These are phyloP conservation scores for Gastrodia elata DNA, from an alignment of 106 monocot species.

Conservation along the genomic window DNA sequence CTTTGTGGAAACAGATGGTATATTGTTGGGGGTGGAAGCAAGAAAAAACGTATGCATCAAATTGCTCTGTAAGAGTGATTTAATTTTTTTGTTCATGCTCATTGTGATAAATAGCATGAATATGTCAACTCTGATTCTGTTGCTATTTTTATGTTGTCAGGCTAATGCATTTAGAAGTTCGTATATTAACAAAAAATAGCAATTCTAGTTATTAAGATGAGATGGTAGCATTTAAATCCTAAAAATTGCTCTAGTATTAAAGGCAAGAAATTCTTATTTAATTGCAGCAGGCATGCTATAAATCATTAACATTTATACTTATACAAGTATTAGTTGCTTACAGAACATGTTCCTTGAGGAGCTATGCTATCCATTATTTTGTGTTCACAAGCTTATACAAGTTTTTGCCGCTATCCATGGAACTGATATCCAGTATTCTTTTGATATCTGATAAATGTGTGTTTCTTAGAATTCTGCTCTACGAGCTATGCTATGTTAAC, in stretches of 20 bases:
- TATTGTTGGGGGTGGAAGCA: conserved; percentile 94
- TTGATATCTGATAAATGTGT: no score
- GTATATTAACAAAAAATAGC: not conserved
- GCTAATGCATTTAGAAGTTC: not conserved
- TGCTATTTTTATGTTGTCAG: not conserved
- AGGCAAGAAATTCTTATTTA: not conserved
- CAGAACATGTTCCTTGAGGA: not conserved
- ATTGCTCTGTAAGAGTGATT: conserved; percentile 18
- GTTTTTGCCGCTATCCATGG: not conserved
- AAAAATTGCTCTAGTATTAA: not conserved
- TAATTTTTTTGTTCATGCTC: not conserved
- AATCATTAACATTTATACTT: not conserved
- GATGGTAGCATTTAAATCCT: not conserved
- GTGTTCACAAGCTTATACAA: not conserved
- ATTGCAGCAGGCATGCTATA: not conserved
- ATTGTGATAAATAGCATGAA: not conserved
- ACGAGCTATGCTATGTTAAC: not conserved
- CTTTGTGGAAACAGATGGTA: conserved; percentile 97
- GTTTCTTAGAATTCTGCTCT: no score
- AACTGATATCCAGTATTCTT: no score
- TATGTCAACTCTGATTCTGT: not conserved
- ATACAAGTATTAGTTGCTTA: not conserved
- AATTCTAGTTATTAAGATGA: not conserved
- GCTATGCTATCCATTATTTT: not conserved
- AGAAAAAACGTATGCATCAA: conserved; percentile 84